Base-by-base conservation (phyloP, 345 rosid species). In the Lumnitzera racemosa region DNA sequence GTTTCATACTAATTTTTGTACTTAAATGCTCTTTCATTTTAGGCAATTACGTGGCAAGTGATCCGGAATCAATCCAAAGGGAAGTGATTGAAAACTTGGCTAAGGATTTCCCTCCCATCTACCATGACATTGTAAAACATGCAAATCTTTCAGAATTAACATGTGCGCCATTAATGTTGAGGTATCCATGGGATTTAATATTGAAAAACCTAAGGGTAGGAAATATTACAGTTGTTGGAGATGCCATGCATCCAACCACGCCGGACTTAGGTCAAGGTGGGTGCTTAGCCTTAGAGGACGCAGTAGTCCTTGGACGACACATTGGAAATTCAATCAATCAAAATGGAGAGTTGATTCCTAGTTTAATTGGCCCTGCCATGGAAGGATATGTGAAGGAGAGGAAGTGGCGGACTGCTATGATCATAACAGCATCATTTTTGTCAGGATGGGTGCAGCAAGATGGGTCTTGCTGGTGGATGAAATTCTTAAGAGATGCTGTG, bases 181-280 rank as follows among this genome's bases (percentile, higher is more conserved):
- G 78, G 58, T 13, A 58, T 20, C 81, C 81, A 2, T 76, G 83
- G 80, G 51, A 73, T 13, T 13, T 83, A 7, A 10, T 75, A 0
- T 56, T 70, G 14, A 72, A 75, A 51, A 83, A 51, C 7, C 46
- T 75, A 10, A 76, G 67, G 60, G 67, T 58, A 24, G 76, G 65
- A 15, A 80, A 73, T 20, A 24, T 83, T 0, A 71, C 72, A 4
- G 71, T 80, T 13, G 81, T 72, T 0, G 80, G 88, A 0, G 85
- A 83, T 24, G 85, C 85, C 14, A 71, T 78, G 70, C 88, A 80
- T 25, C 78, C 80, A 3, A 78, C 76, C 78, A 83, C 78, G 0
- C 85, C 85, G 46, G 78, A 78, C 46, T 61, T 80, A 1, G 81
- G 66, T 4, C 81, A 78, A 53, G 88, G 88, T 1, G 85, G 75